phyloP scores from a whole-genome alignment of 2,329 filamentous ascomycete genomes.

The Diplodia mutila region DNA sequence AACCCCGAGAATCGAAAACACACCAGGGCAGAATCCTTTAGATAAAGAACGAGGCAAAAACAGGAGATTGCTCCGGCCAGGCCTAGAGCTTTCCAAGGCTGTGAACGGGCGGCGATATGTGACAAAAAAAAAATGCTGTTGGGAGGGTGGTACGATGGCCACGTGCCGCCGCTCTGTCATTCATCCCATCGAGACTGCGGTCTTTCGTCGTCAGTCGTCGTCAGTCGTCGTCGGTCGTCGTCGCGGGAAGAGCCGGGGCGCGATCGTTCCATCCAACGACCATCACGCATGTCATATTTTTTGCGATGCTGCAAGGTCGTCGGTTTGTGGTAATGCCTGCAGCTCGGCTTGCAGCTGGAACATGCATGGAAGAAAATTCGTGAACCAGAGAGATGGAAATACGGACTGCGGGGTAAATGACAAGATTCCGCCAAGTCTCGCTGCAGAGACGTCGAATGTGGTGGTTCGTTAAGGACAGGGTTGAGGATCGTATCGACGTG shows the following conservation, averaged over 20 bases:
- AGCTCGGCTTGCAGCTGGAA: not conserved
- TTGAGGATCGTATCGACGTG: not conserved
- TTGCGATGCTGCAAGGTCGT: not conserved
- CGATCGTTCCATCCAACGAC: not conserved
- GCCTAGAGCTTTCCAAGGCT: too few species aligned
- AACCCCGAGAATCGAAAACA: too few species aligned
- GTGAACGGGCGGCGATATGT: too few species aligned
- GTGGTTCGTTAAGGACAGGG: not conserved
- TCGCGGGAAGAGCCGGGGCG: conserved; percentile 5
- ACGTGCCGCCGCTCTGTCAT: not conserved
- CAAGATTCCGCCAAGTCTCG: not conserved
- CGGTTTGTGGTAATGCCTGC: not conserved
- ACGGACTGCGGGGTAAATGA: not conserved
- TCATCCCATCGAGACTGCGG: too few species aligned
- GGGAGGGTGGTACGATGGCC: not conserved
- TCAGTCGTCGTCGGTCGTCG: not conserved
- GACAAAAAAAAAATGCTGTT: not conserved
- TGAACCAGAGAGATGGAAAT: too few species aligned
- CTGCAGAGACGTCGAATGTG: not conserved
- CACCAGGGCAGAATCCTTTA: too few species aligned
- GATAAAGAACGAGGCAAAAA: too few species aligned
- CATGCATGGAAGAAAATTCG: not conserved
- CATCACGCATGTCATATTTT: not conserved
- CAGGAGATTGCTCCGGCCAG: too few species aligned
- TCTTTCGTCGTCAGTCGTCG: not conserved